A percentile compares a stretch with the other conserved stretches of the same genome.
These are phyloP conservation scores for Auricularia auricula-judae DNA, from an alignment of 768 basidiomycete genomes.

Conservation along the genomic window DNA sequence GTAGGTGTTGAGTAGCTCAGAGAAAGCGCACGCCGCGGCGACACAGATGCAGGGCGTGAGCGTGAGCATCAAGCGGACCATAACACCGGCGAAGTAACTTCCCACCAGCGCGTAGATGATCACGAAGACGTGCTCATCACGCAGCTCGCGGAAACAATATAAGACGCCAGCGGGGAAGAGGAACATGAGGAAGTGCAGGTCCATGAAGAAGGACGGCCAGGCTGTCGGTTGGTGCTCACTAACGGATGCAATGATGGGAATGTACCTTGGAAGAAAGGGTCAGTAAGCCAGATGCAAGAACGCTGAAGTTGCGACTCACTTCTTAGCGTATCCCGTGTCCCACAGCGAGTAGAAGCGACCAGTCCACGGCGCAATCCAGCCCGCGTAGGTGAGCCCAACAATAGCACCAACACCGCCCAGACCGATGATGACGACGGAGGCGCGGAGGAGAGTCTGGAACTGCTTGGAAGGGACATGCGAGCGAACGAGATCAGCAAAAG, in stretches of 20 bases:
- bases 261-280: conserved; percentile 42
- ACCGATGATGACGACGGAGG: conserved; percentile 58
- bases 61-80: conserved; percentile 98
- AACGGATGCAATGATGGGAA: conserved; percentile 97
- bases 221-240: conserved; percentile 99
- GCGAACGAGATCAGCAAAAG: conserved; percentile 82
- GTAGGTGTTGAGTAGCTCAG: conserved; percentile 79
- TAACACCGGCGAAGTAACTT: conserved; percentile 98
- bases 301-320: conserved; percentile 35
- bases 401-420: conserved; percentile 63
- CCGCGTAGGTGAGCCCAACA: conserved; percentile 76
- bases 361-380: conserved; percentile 99
- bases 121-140: conserved; percentile 96
- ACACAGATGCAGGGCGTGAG: conserved; percentile 97
- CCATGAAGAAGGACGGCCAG: conserved; percentile 99
- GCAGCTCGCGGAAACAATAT: conserved; percentile 85
- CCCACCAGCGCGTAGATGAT: conserved; percentile 95
- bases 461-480: conserved; percentile 86
- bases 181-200: conserved; percentile 95
- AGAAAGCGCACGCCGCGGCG: conserved; percentile 81
- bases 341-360: conserved; percentile 98
- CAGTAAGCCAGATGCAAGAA: conserved; percentile 7
- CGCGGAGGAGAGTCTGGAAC: conserved; percentile 72
- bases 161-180: conserved; percentile 94
- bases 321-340: conserved; percentile 99